phyloP scores from a whole-genome alignment of 192 early-diverging fungal genomes.

The Coemansia erecta region DNA sequence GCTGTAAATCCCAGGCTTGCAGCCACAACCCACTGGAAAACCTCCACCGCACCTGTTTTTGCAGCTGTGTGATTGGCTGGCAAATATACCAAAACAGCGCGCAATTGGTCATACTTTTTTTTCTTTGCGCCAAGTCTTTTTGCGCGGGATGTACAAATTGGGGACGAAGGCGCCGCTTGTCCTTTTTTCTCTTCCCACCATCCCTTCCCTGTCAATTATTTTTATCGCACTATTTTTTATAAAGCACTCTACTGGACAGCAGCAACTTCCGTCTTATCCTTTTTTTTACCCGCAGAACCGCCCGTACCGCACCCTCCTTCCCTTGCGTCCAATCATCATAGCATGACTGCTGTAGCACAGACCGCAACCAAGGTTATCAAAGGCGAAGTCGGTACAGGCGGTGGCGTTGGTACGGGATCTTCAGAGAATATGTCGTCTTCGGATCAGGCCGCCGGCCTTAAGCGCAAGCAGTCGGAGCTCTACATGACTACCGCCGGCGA shows the following conservation, averaged over 20 bases:
- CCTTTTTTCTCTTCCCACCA: too few relatives aligned
- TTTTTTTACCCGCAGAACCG: neutral
- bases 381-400: constrained; percentile 23
- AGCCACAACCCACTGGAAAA: constrained; percentile 25
- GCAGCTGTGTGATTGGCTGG: constrained; percentile 10
- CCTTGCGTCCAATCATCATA: constrained; percentile 1
- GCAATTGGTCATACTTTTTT: constrained; percentile 1
- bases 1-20: neutral
- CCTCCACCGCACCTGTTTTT: constrained; percentile 30
- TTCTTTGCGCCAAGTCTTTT: neutral
- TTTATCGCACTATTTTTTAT: too few relatives aligned
- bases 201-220: too few relatives aligned
- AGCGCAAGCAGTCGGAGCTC: constrained; percentile 45
- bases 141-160: too few relatives aligned
- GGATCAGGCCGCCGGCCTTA: constrained; percentile 11
- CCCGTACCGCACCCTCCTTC: neutral
- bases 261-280: too few relatives aligned
- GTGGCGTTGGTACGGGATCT: constrained; percentile 25
- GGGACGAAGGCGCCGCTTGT: too few relatives aligned
- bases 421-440: constrained; percentile 2
- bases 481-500: constrained; percentile 23
- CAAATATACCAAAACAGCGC: neutral
- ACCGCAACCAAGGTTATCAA: constrained; percentile 15
- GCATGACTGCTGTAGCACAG: constrained; percentile 3
- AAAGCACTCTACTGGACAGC: too few relatives aligned